Evolutionary conservation across 208 protist species (phyloP), one percentile per base, ranked within the genome.

Genomic region (Acanthamoeba royreba): DNA sequence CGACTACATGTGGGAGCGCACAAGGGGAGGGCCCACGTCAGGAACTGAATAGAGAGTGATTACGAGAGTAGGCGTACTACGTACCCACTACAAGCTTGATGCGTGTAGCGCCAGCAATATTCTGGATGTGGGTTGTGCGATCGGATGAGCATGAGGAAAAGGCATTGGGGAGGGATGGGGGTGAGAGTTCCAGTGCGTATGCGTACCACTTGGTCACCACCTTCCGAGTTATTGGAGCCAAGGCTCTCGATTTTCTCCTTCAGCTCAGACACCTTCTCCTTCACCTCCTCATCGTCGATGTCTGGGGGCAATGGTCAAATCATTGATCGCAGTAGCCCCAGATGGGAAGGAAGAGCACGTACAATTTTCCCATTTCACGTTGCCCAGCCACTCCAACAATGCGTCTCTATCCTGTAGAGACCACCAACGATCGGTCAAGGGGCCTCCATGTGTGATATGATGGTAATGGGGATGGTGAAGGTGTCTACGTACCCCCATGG

Each of bases 1-100:
- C 86, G 40, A 92, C 46, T 31, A 88, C 43, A 0, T 45, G 38
- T 38, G 83, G 35, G 7, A 25, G 40, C 19, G 15, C 17, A 9
- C 33, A 49, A 55, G 33, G 28, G 31, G 11, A 35, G 25, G 25
- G 35, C 35, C 40, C 13, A 47, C 63, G 17, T 9, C 8, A 49
- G 17, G 35, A 89, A 43, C 35, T 89, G 22, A 81, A n/a, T 9
- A 9, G 38, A 33, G 40, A 35, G 52, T 15, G 15, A 47, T 42
- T 92, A 17, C 28, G 11, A 81, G 11, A 92, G 4, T 28, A 25
- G 46, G 28, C 53, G 61, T 31, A 17, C 33, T 35, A 79, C n/a
- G 40, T 69, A 53, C 63, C 94, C 35, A 95, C 86, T 25, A 96
- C 94, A 15, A 94, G 63, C 89, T 96, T 96, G 58, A 96, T 92